Evolutionary conservation across 176 grass and related monocot species (phyloP), one percentile per base, ranked within the genome.

Genomic region (Aegilops umbellulata): DNA sequence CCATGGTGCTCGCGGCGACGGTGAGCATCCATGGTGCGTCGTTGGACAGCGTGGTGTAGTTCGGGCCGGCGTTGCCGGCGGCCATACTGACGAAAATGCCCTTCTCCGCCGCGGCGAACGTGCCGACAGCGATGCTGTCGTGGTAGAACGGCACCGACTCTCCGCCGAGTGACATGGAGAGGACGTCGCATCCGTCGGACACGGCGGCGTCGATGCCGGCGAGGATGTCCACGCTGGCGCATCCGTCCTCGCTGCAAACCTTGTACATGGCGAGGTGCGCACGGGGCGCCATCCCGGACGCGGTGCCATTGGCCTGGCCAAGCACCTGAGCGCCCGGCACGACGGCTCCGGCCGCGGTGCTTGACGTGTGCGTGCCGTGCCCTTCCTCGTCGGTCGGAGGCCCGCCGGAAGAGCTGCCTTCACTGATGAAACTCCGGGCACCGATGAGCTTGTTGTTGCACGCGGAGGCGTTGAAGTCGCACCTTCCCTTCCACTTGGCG

Each of bases 301-400:
- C 87, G 11, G 13, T 2, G 0, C 89, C 89, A 1, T 5, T 22
- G 44, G 29, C 89, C 80, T 87, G 84, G 22, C 80, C 89, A 1
- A 90, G 80, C 58, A 87, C 85, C 3, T 90, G 44, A 0, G 92
- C 90, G 38, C 77, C 79, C 3, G 79, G 63, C 30, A 88, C 90
- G 25, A 83, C 10, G 5, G 85, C 86, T 7, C 90, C 92, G 6
- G 87, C 92, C 10, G 87, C 90, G 20, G 90, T 94, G 90, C 90
- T 92, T 5, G 92, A n/a, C 49, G 87, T 92, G 85, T 94, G 92
- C 4, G 92, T 94, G 22, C 90, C 87, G 76, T 94, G 93, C 2
- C 93, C 93, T n/a, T 60, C 35, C 2, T 82, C 42, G n/a, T 87
- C 87, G 1, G 75, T 27, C 19, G 84, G 87, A 4, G 73, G 25